phyloP scores from a whole-genome alignment of 331 rosid genomes.

The Malus hybrid region DNA sequence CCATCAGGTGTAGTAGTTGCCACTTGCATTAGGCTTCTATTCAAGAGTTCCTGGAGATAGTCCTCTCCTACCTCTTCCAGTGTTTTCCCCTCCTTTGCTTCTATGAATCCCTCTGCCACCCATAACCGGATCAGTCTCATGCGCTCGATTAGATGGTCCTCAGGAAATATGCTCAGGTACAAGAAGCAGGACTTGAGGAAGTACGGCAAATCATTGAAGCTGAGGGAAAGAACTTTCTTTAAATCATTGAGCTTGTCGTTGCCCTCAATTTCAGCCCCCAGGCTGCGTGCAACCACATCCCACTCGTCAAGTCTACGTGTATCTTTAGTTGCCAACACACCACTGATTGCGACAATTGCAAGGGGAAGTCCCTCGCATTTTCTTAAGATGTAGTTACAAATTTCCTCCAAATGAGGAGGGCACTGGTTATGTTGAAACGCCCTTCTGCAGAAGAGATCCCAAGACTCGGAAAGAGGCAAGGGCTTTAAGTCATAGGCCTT shows the following conservation, averaged over 20 bases:
- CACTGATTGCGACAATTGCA: conserved; percentile 13
- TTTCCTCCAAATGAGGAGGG: conserved; percentile 8
- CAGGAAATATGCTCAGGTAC: conserved; percentile 23
- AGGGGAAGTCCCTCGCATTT: conserved; percentile 20
- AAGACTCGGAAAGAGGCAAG: conserved; percentile 1
- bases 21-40: conserved; percentile 18
- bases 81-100: conserved; percentile 11
- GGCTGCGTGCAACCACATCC: conserved; percentile 9
- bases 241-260: conserved; percentile 11
- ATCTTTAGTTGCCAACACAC: conserved; percentile 13
- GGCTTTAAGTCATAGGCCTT: conserved; percentile 9
- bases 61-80: conserved; percentile 14
- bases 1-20: not conserved
- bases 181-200: conserved; percentile 19
- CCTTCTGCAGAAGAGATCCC: conserved; percentile 18
- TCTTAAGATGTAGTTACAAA: not conserved
- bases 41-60: conserved; percentile 16
- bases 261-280: conserved; percentile 17
- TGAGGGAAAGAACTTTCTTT: conserved; percentile 14
- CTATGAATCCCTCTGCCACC: conserved; percentile 26
- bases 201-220: conserved; percentile 22
- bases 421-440: not conserved
- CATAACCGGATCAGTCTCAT: conserved; percentile 18
- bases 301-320: conserved; percentile 11
- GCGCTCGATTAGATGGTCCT: conserved; percentile 9